Conservation (phyloP, 352 stramenopile species). For the Pythium dissimile region DNA sequence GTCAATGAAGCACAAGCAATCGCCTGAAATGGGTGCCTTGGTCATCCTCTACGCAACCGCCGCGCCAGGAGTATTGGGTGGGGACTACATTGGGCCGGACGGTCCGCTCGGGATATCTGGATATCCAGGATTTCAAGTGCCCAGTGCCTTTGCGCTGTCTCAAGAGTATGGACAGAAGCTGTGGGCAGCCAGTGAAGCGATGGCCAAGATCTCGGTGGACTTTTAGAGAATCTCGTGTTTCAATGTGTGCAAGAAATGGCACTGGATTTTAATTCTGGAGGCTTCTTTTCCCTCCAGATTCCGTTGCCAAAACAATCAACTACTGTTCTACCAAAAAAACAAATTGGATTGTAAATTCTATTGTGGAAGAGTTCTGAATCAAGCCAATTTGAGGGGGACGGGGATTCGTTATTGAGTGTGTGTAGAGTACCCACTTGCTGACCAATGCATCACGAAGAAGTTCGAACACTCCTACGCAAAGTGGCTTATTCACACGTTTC, state of each 20-base stretch:
- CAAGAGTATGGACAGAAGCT: constrained; percentile 23
- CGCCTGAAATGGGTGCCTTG: constrained; percentile 33
- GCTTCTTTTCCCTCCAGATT: too few relatives aligned
- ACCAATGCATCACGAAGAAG: too few relatives aligned
- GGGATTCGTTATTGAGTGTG: too few relatives aligned
- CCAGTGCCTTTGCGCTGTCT: constrained; percentile 21
- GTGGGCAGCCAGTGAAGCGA: constrained; percentile 33
- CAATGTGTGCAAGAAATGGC: neutral
- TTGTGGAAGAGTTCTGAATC: neutral
- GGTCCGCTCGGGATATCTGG: constrained; percentile 26
- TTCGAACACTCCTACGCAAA: too few relatives aligned
- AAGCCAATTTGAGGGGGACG: too few relatives aligned
- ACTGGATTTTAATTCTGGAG: neutral
- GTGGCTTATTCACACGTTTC: too few relatives aligned
- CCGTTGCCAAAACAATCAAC: too few relatives aligned
- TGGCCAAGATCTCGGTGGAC: constrained; percentile 29
- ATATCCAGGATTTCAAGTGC: constrained; percentile 22
- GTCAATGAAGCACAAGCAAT: neutral
- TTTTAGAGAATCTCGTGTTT: neutral
- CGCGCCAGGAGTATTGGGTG: constrained; percentile 18
- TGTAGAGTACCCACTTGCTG: too few relatives aligned
- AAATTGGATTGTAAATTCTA: too few relatives aligned
- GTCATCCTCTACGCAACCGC: constrained; percentile 38
- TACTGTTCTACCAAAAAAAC: too few relatives aligned
- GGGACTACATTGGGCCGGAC: constrained; percentile 31